Evolutionary conservation across 768 basidiomycete genomes (phyloP), one percentile per base, ranked within the genome.

Genomic region (Hericium erinaceus): DNA sequence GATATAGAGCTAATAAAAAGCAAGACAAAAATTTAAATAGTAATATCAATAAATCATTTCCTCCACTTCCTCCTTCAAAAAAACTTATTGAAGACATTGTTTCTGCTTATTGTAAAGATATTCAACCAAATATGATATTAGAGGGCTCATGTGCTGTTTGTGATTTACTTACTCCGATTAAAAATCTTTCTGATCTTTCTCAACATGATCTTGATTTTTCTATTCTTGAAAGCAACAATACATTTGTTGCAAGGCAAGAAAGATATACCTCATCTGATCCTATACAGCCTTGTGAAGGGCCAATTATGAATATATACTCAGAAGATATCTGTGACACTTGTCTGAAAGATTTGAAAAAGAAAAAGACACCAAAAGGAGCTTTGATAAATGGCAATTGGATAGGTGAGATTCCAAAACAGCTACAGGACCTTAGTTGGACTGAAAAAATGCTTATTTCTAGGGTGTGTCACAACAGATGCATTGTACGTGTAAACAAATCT

Each of bases 371-470:
- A 3, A 39, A 55, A 1, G 40, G 60, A 51, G 63, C 72, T 0
- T 54, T 75, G 4, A 71, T 72, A 0, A 73, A 72, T 62, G 67
- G 70, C 2, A 41, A 73, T 1, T 75, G 73, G 73, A 9, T 77
- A 0, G 74, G 75, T 0, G 52, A 67, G 2, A 66, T 74, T 1
- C 75, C 72, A 2, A 8, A 37, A 4, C 64, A 61, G 11, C 51
- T 77, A 1, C 28, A 64, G 38, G 49, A 59, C 2, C 58, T 76
- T 2, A 67, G 46, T 5, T 73, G 67, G 52, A 61, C 64, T 0
- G 74, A 77, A 57, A 64, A 69, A 33, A 57, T 67, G 28, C 51
- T 72, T 0, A 57, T 74, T 8, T 58, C 72, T 1, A 49, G 61
- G 15, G 64, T 67, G 0, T 28, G 68, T 3, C 67, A 68, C n/a